Base-by-base conservation (phyloP, 1,284 basidiomycete genomes). In the Trametes pubescens region DNA sequence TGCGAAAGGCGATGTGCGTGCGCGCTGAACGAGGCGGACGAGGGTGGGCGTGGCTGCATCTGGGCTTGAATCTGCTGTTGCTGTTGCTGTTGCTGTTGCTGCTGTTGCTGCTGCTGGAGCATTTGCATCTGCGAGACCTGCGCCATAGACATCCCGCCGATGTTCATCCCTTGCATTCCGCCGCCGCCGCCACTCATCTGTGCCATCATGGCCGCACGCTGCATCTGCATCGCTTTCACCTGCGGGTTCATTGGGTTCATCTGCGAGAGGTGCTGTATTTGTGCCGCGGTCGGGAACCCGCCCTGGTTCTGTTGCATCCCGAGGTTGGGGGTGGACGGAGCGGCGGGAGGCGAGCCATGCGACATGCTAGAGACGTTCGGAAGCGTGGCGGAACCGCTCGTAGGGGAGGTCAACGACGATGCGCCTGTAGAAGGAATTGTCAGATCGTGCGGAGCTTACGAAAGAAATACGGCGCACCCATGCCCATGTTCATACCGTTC, bases 61-160 rank as follows among this genome's bases (percentile, higher is more conserved):
- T 68, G 64, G 4, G 49, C 57, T 16, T 68, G 65, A 1, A 32
- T 29, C 49, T 64, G 64, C 21, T 46, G 46, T 43, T 68, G 65
- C 48, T 64, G 61, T 38, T 62, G 57, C 37, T 44, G 57, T 40
- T 48, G 53, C 47, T 49, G 55, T 14, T 38, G 49, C 22, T 57
- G 53, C 35, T 57, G 61, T 29, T 62, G 61, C 55, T 63, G 64
- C 14, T 71, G 64, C 46, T 71, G 66, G 24, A 64, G 65, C 59
- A 62, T 59, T 51, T 67, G 67, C 67, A 64, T 66, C 65, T 65
- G 69, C 64, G 68, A 65, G 37, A 66, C 51, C 51, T 65, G 69
- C 53, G 61, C 66, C 34, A 54, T 56, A 14, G 32, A 67, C 67
- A 69, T 65, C 0, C 61, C 59, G 46, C 61, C 47, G 58, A 52